Conservation (phyloP, 768 basidiomycete species). For the Trametes coccinea region DNA sequence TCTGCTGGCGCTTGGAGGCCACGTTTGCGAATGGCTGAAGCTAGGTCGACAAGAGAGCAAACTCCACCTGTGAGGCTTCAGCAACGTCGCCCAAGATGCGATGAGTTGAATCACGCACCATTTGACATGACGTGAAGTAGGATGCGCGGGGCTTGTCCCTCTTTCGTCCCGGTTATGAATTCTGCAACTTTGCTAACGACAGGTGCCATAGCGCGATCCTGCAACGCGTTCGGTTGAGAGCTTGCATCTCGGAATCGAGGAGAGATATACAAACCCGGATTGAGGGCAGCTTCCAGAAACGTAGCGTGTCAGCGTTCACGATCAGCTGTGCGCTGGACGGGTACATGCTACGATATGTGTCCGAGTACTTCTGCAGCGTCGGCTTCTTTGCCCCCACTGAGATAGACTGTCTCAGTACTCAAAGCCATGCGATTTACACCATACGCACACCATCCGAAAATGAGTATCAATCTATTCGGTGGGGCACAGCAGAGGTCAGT, state of each 20-base stretch:
- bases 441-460: conserved; percentile 26
- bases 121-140: conserved; percentile 8
- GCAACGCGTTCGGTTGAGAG: background rate
- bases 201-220: background rate
- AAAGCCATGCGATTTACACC: background rate
- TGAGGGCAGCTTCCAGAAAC: conserved; percentile 5
- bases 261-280: conserved; percentile 1
- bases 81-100: background rate
- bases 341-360: conserved; percentile 16
- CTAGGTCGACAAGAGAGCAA: background rate
- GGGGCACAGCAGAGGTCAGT: background rate
- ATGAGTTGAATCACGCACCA: background rate
- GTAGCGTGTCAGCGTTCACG: conserved; percentile 6
- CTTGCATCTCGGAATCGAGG: no score
- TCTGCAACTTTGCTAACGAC: background rate
- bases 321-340: conserved; percentile 18
- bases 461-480: conserved; percentile 16
- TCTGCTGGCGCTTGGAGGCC: background rate
- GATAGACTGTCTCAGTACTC: background rate
- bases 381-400: conserved; percentile 19
- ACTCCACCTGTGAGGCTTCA: background rate
- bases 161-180: no score
- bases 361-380: conserved; percentile 21
- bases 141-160: background rate
- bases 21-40: background rate